Evolutionary conservation across 2,329 filamentous ascomycete genomes (phyloP).

Genomic region (Scedosporium boydii): DNA sequence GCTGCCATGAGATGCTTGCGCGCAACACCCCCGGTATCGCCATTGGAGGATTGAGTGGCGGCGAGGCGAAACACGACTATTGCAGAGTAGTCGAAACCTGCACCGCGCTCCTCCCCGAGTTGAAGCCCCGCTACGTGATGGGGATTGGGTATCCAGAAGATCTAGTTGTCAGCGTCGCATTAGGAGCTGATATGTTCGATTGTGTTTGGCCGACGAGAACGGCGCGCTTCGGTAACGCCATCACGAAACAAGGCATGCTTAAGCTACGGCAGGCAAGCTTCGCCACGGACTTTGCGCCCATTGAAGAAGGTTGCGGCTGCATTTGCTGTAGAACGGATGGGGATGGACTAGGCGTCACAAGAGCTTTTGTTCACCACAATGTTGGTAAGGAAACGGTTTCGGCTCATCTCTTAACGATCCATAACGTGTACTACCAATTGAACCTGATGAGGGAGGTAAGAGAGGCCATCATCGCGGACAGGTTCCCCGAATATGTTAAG

Average conservation of each 20-base stretch:
- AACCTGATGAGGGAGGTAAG: conserved; percentile 69
- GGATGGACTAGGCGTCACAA: conserved; percentile 68
- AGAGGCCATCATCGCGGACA: conserved; percentile 70
- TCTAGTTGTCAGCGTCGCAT: conserved; percentile 80
- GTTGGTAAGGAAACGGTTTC: conserved; percentile 91
- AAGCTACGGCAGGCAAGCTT: conserved; percentile 73
- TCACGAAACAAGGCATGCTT: conserved; percentile 71
- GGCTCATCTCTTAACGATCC: conserved; percentile 75
- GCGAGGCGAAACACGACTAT: conserved; percentile 88
- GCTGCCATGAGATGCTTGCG: conserved; percentile 77
- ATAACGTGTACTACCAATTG: conserved; percentile 91
- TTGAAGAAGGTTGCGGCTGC: conserved; percentile 78
- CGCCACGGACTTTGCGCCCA: conserved; percentile 69
- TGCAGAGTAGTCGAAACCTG: conserved; percentile 85
- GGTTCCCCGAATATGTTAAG: conserved; percentile 67
- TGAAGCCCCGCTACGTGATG: conserved; percentile 99
- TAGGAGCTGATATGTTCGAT: conserved; percentile 99
- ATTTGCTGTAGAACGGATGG: conserved; percentile 59
- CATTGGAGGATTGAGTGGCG: conserved; percentile 88
- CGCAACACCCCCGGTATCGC: conserved; percentile 92
- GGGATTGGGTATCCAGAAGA: conserved; percentile 97
- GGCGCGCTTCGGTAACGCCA: conserved; percentile 89
- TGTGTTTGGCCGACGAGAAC: conserved; percentile 98
- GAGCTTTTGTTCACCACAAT: conserved; percentile 86
- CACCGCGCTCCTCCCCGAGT: conserved; percentile 72